Evolutionary conservation across 306 rosid species (phyloP).

Genomic region (Corylus avellana): DNA sequence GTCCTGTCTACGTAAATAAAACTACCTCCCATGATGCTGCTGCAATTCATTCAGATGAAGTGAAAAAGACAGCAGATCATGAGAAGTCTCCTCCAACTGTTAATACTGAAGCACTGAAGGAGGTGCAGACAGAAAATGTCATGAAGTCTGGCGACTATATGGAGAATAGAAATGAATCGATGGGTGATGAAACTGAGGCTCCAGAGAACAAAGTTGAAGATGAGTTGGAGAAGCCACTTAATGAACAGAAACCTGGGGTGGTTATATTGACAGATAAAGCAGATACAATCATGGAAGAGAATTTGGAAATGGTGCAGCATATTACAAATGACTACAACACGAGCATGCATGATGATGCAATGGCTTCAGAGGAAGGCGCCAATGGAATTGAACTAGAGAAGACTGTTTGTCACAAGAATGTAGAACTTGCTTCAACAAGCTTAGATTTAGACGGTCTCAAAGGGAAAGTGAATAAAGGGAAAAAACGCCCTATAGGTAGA

Average conservation of each 20-base stretch:
- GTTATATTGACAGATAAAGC: conserved; percentile 26
- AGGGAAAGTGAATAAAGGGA: conserved; percentile 40
- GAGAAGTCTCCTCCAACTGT: conserved; percentile 36
- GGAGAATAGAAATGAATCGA: conserved; percentile 34
- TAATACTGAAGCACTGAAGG: conserved; percentile 26
- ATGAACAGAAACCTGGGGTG: conserved; percentile 27
- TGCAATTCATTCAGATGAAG: conserved; percentile 24
- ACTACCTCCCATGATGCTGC: conserved; percentile 26
- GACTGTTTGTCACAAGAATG: conserved; percentile 12
- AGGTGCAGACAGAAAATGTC: conserved; percentile 25
- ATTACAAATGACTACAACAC: conserved; percentile 15
- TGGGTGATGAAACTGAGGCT: conserved; percentile 75
- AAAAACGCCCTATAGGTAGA: conserved; percentile 38
- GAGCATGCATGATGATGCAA: conserved; percentile 33
- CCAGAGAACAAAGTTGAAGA: conserved; percentile 55
- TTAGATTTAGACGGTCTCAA: conserved; percentile 25
- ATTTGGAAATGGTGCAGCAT: conserved; percentile 30
- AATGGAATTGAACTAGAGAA: conserved; percentile 35
- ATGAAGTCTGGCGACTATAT: conserved; percentile 27
- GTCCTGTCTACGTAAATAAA: conserved; percentile 39
- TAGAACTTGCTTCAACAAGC: conserved; percentile 37
- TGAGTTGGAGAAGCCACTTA: conserved; percentile 36
- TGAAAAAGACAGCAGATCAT: conserved; percentile 27
- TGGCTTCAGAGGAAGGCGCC: conserved; percentile 31
- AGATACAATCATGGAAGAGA: conserved; percentile 29